Evolutionary conservation across 805 yeast genomes (phyloP).

Genomic region (Phaffomyces antillensis): DNA sequence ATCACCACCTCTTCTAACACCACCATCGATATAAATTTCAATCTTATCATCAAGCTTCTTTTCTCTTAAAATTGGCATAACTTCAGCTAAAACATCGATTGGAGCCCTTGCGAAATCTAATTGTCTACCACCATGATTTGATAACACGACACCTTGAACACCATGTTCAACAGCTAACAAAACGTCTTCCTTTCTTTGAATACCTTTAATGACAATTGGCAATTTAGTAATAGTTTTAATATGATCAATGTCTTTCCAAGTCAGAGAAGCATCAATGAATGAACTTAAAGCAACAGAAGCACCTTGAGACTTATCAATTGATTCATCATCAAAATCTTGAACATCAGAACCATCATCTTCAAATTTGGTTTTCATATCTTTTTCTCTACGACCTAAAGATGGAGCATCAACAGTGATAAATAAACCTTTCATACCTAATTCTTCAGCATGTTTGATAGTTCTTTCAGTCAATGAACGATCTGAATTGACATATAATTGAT

Average conservation of each 20-base stretch:
- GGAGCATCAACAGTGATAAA: constrained; percentile 94
- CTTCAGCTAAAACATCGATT: constrained; percentile 66
- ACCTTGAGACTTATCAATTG: constrained; percentile 65
- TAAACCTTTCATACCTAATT: constrained; percentile 69
- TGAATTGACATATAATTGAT: constrained; percentile 76
- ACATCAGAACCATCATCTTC: constrained; percentile 38
- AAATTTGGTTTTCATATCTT: constrained; percentile 67
- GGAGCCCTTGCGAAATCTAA: constrained; percentile 78
- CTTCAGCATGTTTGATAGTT: constrained; percentile 65
- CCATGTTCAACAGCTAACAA: constrained; percentile 66
- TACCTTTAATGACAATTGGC: constrained; percentile 74
- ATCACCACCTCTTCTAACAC: constrained; percentile 64
- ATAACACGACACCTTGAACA: constrained; percentile 69
- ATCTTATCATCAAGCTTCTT: constrained; percentile 41
- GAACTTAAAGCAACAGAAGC: constrained; percentile 84
- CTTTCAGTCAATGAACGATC: constrained; percentile 59
- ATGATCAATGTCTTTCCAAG: constrained; percentile 59
- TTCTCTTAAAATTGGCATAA: constrained; percentile 44
- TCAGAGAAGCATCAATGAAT: constrained; percentile 65
- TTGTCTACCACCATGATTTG: constrained; percentile 90
- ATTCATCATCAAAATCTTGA: constrained; percentile 40
- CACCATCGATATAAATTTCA: constrained; percentile 62
- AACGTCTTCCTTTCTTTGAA: constrained; percentile 79
- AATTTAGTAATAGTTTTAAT: constrained; percentile 48
- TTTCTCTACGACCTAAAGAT: constrained; percentile 83